Conservation (phyloP, 768 basidiomycete species). For the Myochromella boudieri region DNA sequence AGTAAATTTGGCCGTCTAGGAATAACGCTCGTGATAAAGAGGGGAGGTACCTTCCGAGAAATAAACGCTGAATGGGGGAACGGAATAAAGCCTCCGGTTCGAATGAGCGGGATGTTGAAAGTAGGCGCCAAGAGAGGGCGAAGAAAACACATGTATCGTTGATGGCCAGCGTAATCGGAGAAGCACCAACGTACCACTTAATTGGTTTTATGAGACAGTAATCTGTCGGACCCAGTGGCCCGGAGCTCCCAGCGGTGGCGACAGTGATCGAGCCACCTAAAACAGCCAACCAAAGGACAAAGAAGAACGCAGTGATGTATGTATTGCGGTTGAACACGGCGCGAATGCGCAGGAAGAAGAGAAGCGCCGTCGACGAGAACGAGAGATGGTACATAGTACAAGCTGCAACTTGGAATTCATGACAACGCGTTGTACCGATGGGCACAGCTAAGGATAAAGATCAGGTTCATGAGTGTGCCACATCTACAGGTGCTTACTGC, state of each 20-base stretch:
- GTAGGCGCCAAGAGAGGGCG: slow-evolving; percentile 26
- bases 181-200: slow-evolving; percentile 17
- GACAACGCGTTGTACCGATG: slow-evolving; percentile 19
- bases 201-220: slow-evolving; percentile 25
- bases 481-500: slow-evolving; percentile 15
- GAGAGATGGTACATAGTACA: slow-evolving; percentile 6
- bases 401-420: neutral
- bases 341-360: slow-evolving; percentile 14
- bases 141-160: slow-evolving; percentile 32
- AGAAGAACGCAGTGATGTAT: slow-evolving; percentile 22
- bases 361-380: slow-evolving; percentile 9
- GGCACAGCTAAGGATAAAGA: slow-evolving; percentile 5
- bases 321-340: slow-evolving; percentile 19
- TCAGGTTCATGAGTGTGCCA: neutral
- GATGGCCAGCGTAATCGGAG: slow-evolving; percentile 20
- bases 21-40: slow-evolving; percentile 22
- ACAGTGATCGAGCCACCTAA: slow-evolving; percentile 23
- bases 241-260: slow-evolving; percentile 18
- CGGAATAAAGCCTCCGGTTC: slow-evolving; percentile 6
- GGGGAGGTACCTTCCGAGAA: slow-evolving; percentile 21
- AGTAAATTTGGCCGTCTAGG: slow-evolving; percentile 31
- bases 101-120: slow-evolving; percentile 2
- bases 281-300: slow-evolving; percentile 25
- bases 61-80: slow-evolving; percentile 5
- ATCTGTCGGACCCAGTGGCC: slow-evolving; percentile 28